Percentiles rank a stretch among this genome's conserved stretches.
Conservation (phyloP, 345 rosid genomes). For the Salix exigua region DNA sequence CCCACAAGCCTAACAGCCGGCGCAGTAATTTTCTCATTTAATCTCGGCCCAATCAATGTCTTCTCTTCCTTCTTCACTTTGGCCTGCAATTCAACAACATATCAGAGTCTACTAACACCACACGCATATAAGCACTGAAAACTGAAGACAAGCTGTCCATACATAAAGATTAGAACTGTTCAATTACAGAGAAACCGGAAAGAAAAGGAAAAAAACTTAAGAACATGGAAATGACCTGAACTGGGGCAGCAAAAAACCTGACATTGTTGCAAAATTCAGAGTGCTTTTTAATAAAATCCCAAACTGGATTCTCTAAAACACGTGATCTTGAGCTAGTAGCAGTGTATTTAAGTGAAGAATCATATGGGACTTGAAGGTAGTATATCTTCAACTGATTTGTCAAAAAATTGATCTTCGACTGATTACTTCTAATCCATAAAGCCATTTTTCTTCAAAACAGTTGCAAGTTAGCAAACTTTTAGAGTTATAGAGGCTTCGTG, state of each 20-base stretch:
- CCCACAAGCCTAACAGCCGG: constrained; percentile 44
- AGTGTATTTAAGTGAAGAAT: constrained; percentile 10
- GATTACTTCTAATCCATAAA: constrained; percentile 38
- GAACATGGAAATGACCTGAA: constrained; percentile 30
- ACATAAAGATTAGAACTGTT: neutral
- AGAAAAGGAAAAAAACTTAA: neutral
- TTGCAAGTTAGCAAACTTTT: no score
- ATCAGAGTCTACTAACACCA: constrained; percentile 1
- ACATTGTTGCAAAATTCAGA: constrained; percentile 25
- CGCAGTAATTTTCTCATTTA: constrained; percentile 48
- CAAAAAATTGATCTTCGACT: constrained; percentile 26
- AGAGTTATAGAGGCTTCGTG: no score
- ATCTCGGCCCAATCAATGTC: constrained; percentile 19
- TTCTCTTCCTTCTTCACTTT: constrained; percentile 36
- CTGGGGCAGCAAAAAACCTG: constrained; percentile 48
- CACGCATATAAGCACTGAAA: neutral
- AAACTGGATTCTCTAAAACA: constrained; percentile 10
- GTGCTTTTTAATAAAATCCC: constrained; percentile 15
- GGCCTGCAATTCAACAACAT: constrained; percentile 28
- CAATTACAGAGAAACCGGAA: neutral
- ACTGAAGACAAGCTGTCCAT: no score
- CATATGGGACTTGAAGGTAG: constrained; percentile 21
- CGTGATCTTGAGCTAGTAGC: constrained; percentile 3
- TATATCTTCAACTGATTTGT: constrained; percentile 27
- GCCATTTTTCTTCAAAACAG: constrained; percentile 29